Percentiles rank a stretch among this genome's conserved stretches.
Conservation (phyloP, 2,329 filamentous ascomycete species). For the Nakataea oryzae region DNA sequence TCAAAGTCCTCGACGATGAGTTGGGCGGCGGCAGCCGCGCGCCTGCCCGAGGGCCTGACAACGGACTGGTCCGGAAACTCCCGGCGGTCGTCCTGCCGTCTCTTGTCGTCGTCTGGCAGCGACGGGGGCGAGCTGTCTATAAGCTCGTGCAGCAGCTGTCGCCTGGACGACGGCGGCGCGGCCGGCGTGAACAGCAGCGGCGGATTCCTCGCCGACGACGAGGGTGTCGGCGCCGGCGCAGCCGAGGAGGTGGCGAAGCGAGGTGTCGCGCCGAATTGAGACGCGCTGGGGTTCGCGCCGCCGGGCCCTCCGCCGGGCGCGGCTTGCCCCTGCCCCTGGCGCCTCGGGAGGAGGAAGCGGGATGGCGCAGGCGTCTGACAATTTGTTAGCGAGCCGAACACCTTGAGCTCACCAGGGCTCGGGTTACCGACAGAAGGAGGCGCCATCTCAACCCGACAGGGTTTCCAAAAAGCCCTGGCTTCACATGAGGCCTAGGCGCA, state of each 20-base stretch:
- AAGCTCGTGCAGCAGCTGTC: neutral
- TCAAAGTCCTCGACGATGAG: slow-evolving; percentile 2
- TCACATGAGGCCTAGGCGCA: neutral
- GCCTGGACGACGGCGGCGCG: neutral
- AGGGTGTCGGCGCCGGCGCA: neutral
- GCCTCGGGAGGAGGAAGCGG: slow-evolving; percentile 3
- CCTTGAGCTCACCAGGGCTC: neutral
- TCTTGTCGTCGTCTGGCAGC: neutral
- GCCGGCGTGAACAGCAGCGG: neutral
- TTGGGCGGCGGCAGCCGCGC: neutral
- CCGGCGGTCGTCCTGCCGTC: neutral
- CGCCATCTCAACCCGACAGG: neutral
- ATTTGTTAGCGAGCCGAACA: neutral
- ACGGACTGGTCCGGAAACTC: neutral
- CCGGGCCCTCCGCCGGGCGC: neutral
- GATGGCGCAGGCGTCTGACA: slow-evolving; percentile 4
- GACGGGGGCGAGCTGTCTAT: slow-evolving; percentile 4
- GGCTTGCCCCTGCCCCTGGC: neutral
- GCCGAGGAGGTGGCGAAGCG: slow-evolving; percentile 3
- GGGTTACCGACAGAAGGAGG: slow-evolving; percentile 1
- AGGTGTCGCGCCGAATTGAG: slow-evolving; percentile 4
- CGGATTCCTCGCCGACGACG: neutral
- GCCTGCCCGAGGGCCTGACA: neutral
- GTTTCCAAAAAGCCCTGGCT: neutral
- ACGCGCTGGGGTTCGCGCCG: neutral